phyloP scores from a whole-genome alignment of 2,329 filamentous ascomycete species.

The Zarea fungicola region DNA sequence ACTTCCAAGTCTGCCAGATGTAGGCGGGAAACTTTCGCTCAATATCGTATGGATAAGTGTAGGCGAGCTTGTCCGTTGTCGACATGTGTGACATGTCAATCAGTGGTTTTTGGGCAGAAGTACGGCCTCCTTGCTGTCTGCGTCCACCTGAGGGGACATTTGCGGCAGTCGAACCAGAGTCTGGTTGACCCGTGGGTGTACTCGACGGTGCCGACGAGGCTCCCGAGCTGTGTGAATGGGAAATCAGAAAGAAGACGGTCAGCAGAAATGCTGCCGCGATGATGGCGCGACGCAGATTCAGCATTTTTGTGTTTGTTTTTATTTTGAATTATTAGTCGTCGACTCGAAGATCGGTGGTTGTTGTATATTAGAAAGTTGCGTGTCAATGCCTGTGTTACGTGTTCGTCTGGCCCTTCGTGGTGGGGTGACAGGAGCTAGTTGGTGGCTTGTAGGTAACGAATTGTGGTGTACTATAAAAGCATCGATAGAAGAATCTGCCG shows the following conservation, averaged over 20 bases:
- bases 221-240: conserved; percentile 51
- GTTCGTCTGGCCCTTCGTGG: background rate
- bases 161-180: conserved; percentile 19
- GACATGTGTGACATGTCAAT: conserved; percentile 68
- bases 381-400: background rate
- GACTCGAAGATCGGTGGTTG: background rate
- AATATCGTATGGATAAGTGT: conserved; percentile 90
- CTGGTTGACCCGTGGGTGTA: conserved; percentile 13
- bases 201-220: conserved; percentile 3
- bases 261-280: conserved; percentile 64
- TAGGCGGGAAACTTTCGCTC: conserved; percentile 89
- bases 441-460: conserved; percentile 1
- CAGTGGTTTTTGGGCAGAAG: conserved; percentile 56
- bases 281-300: conserved; percentile 72
- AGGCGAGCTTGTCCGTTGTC: conserved; percentile 75
- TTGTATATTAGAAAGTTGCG: background rate
- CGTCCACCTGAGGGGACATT: conserved; percentile 14
- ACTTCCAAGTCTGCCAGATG: conserved; percentile 99
- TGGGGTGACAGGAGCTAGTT: background rate
- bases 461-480: conserved; percentile 4
- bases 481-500: conserved; percentile 1
- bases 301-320: conserved; percentile 58
- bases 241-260: conserved; percentile 63
- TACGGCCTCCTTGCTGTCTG: conserved; percentile 22
- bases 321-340: too few relatives aligned